Evolutionary conservation across 2,329 filamentous ascomycete genomes (phyloP), one percentile per base, ranked within the genome.

Genomic region (Penicillium sclerotigenum): DNA sequence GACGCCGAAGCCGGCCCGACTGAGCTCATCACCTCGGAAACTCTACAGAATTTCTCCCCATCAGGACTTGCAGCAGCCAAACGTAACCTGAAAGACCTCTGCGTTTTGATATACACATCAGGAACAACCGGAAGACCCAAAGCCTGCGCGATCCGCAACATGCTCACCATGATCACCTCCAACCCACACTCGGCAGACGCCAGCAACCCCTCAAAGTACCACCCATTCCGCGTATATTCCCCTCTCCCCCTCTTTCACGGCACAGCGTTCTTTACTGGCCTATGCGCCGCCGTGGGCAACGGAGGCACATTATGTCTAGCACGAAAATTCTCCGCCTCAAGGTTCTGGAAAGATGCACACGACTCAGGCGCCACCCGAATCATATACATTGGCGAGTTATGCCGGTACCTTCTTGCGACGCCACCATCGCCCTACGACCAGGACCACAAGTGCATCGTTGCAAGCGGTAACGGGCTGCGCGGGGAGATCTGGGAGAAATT

Each of bases 401-500:
- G 77, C 55, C 71, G 79, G 7, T 81, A 81, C 56, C 71, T 81
- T 1, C 68, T 81, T 10, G 71, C 75, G 20, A 72, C 75, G 0
- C 74, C 77, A 0, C 72, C 77, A 0, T 75, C 75, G 0, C 75
- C 75, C 0, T 78, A 78, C 26, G 79, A 81, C 58, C 66, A 67
- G 13, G 65, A 71, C 20, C 79, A 81, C 60, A 65, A 70, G 4
- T 76, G 77, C 55, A 76, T 75, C 22, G 72, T 77, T 1, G 77
- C 76, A 3, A 63, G 65, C n/a, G 79, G 79, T 0, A 81, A 81
- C 48, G 79, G 79, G 0, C 62, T 81, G 10, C 71, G 77, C 1
- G 71, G 68, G 0, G 79, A 81, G 50, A 77, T 80, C 41, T 81
- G 79, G 79, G 73, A 78, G 45, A 73, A 70, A 34, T 80, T 80